Evolutionary conservation across 2,329 filamentous ascomycete species (phyloP).

Genomic region (Fusarium verticillioides): DNA sequence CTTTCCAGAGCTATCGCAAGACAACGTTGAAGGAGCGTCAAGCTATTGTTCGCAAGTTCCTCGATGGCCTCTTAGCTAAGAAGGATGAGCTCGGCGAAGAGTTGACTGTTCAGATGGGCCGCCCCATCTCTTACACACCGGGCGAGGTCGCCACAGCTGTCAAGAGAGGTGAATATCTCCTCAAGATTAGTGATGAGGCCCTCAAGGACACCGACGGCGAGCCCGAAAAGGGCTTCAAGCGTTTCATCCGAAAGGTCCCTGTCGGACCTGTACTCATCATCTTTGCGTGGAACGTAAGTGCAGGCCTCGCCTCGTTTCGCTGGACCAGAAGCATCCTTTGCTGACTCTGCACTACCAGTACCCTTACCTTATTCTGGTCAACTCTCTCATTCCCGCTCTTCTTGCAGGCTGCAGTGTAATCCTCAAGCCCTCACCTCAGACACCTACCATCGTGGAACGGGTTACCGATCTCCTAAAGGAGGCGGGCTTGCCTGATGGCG

Average conservation of each 20-base stretch:
- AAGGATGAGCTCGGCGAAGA: slow-evolving; percentile 86
- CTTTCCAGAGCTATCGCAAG: slow-evolving; percentile 81
- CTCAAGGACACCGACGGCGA: slow-evolving; percentile 86
- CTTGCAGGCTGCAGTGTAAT: slow-evolving; percentile 92
- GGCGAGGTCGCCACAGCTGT: slow-evolving; percentile 88
- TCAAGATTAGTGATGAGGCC: slow-evolving; percentile 83
- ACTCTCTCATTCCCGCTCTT: slow-evolving; percentile 91
- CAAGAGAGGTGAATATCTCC: slow-evolving; percentile 84
- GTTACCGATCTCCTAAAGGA: slow-evolving; percentile 79
- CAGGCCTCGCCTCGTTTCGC: neutral
- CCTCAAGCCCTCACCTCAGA: slow-evolving; percentile 94
- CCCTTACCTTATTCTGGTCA: slow-evolving; percentile 92
- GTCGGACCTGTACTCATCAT: slow-evolving; percentile 89
- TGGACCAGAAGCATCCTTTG: neutral
- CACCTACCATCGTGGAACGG: slow-evolving; percentile 90
- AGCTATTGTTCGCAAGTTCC: slow-evolving; percentile 81
- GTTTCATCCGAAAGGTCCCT: slow-evolving; percentile 89
- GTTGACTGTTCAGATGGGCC: slow-evolving; percentile 93
- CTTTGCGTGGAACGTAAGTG: slow-evolving; percentile 93
- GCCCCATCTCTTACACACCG: slow-evolving; percentile 86
- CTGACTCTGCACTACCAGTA: slow-evolving; percentile 67
- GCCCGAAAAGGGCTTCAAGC: slow-evolving; percentile 85
- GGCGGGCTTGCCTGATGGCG: slow-evolving; percentile 83
- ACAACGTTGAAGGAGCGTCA: slow-evolving; percentile 81
- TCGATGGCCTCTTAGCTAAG: slow-evolving; percentile 75